Base-by-base conservation (phyloP, 1,284 basidiomycete genomes). In the Cutaneotrichosporon cutaneum region DNA sequence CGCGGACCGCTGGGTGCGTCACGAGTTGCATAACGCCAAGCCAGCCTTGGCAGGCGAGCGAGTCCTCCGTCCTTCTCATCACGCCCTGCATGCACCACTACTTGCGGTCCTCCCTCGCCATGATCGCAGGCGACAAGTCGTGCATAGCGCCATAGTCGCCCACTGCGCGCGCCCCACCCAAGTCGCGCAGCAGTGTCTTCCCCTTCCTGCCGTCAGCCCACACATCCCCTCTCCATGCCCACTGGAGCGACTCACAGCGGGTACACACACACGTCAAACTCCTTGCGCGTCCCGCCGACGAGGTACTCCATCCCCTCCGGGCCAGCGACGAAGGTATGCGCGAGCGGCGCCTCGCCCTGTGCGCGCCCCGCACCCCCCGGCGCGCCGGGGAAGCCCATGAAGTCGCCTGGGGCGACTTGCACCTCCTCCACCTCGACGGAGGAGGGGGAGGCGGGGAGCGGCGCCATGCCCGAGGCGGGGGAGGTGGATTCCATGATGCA, bases 221-320 rank as follows among this genome's bases (percentile, higher is more conserved):
- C 14, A 4, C 32, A 2, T 32, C 32, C 32, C 32, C 44, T 13
- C 33, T 33, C 33, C 33, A 33, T 10, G 33, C n/a, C n/a, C n/a
- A n/a, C n/a, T n/a, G n/a, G n/a, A n/a, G 21, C 5, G 26, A 68
- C 71, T 61, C 52, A 70, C 71, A 67, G 22, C 7, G 71, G 71
- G 59, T 72, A 72, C 44, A 47, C 47, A 54, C 69, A 69, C n/a
- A 72, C 42, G 44, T 70, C 67, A 3, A 66, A 35, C 18, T 35
- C 53, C n/a, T 47, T 42, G 22, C 63, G 60, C 33, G 62, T 68
- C 14, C 69, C 68, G 10, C 71, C 71, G 26, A 67, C 56, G 10
- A 72, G 60, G 44, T 70, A 72, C 35, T 67, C 67, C 18, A 68
- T 27, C 8, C 71, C 71, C 5, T 67, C 63, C 4, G 50, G 22